These are phyloP conservation scores for Aspergillus ustus DNA, from an alignment of 2,329 filamentous ascomycete species.

Conservation along the genomic window DNA sequence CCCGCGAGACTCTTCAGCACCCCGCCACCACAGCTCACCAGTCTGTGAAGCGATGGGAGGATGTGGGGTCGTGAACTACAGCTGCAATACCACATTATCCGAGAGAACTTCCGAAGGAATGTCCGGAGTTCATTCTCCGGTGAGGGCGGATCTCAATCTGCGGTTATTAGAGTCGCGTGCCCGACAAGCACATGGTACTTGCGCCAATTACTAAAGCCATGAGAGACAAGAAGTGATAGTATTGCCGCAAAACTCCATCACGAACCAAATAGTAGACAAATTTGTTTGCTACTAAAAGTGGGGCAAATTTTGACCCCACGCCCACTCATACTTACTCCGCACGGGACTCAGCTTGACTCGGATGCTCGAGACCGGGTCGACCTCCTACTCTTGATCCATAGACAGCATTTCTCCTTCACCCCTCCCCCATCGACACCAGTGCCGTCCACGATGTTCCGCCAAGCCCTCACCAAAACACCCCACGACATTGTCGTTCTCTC, in stretches of 20 bases:
- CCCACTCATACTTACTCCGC: not conserved
- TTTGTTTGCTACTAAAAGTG: not conserved
- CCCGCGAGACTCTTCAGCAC: not conserved
- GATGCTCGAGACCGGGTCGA: too few species aligned
- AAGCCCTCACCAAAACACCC: slow-evolving; percentile 67
- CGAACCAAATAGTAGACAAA: too few species aligned
- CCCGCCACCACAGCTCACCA: not conserved
- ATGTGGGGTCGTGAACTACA: not conserved
- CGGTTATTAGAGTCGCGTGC: too few species aligned
- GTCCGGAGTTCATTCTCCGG: not conserved
- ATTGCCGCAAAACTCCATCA: not conserved
- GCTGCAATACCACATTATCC: not conserved
- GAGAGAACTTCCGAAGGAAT: not conserved
- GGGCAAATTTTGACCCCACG: not conserved
- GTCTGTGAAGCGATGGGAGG: not conserved
- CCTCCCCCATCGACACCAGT: not conserved
- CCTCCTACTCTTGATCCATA: too few species aligned
- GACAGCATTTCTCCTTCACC: not conserved
- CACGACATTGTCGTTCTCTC: slow-evolving; percentile 95
- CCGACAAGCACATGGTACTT: too few species aligned
- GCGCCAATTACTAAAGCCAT: too few species aligned
- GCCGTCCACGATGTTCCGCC: slow-evolving; percentile 9
- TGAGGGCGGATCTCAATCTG: too few species aligned
- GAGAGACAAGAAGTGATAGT: not conserved
- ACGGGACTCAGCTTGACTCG: not conserved